Conservation (phyloP, 495 filamentous ascomycete species). For the Aspergillus coremiiformis region DNA sequence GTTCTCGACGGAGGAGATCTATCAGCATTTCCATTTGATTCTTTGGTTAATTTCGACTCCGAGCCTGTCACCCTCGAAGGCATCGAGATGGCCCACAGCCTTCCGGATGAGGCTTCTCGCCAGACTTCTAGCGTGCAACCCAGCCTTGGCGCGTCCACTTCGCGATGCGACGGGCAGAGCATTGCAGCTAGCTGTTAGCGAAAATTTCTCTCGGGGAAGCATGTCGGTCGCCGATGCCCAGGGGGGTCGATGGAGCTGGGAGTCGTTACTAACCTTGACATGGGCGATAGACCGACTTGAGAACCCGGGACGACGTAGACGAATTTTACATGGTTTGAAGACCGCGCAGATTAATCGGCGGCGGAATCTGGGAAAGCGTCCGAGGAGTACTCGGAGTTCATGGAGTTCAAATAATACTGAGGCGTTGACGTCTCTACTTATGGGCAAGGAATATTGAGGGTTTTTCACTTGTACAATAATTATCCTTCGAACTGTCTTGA, state of each 20-base stretch:
- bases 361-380: constrained; percentile 29
- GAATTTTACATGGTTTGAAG: constrained; percentile 21
- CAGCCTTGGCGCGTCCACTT: constrained; percentile 82
- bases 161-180: constrained; percentile 84
- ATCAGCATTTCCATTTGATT: constrained; percentile 71
- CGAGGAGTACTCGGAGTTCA: constrained; percentile 33
- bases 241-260: constrained; percentile 35
- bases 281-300: constrained; percentile 43
- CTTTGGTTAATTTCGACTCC: constrained; percentile 75
- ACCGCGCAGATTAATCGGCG: constrained; percentile 28
- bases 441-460: constrained; percentile 30
- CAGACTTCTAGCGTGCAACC: constrained; percentile 71
- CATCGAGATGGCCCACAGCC: constrained; percentile 41
- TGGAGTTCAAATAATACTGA: constrained; percentile 30
- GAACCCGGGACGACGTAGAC: constrained; percentile 27
- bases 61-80: constrained; percentile 43
- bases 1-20: constrained; percentile 47
- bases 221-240: constrained; percentile 24
- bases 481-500: not conserved
- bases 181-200: constrained; percentile 59
- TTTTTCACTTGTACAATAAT: constrained; percentile 22
- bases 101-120: constrained; percentile 51
- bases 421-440: constrained; percentile 29
- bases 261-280: constrained; percentile 39
- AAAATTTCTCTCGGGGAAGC: constrained; percentile 27